Base-by-base conservation (phyloP, 2,329 filamentous ascomycete species). In the Periconia sp. region DNA sequence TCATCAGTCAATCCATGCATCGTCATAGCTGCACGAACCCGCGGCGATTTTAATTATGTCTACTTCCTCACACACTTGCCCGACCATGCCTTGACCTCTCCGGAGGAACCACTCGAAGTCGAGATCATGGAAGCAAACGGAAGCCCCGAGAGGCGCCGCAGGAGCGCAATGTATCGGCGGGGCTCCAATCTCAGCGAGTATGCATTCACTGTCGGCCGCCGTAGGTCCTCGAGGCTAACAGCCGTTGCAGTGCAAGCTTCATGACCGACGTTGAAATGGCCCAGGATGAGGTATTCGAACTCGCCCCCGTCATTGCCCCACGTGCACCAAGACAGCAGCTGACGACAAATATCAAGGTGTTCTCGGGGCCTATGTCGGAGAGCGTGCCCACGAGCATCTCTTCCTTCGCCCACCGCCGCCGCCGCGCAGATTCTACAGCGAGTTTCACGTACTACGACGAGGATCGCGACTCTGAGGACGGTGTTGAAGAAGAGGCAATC, bases 241-340 rank as follows among this genome's bases (percentile, higher is more conserved):
- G 19, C 7, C 17, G 38, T 39, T 16, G 16, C 45, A 80, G 76
- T 55, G 71, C 85, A 24, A 95, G 89, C 71, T 86, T 96, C 57
- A 86, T 96, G 58, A 90, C 90, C 56, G 90, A 96, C 70, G 92
- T 97, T n/a, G 92, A 96, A 69, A 97, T 99, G 94, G 92, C 94
- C 15, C 90, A 95, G 37, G 89, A 96, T 68, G 92, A 97, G 82
- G 89, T 94, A 65, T 60, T 57, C 52, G 61, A 69, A 56, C 62
- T 68, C 53, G 54, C 37, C 18, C 55, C 57, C 54, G 50, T 63
- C 40, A 36, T 43, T 40, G 54, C 41, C 21, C 41, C 52, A 35
- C 54, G 32, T 23, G 34, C 52, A 50, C 52, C 56, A 53, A 54
- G 50, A 59, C 61, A 63, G 40, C 63, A 61, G 58, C 65, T 70